Base-by-base conservation (phyloP, 2,329 filamentous ascomycete species). In the Clonostachys solani region DNA sequence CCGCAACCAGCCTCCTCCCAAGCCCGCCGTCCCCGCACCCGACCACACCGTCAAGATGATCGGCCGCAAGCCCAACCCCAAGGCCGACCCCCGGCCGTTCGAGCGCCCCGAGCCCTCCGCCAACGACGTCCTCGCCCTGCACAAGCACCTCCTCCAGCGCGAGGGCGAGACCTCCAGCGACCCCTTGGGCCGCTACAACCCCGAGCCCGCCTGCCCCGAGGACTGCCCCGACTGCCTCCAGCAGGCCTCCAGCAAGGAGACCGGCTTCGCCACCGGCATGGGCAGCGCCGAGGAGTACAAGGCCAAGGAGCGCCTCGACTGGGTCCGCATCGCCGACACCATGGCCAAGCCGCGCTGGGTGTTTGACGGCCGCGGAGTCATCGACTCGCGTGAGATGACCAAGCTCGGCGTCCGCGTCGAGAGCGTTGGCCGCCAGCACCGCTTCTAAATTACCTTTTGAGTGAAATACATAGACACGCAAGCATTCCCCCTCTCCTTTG, bases 341-440 rank as follows among this genome's bases (percentile, higher is more conserved):
- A 79, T 80, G 75, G 66, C 66, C 43, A 72, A 74, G 62, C 77
- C 77, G 12, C 73, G 71, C 48, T 79, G 75, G 74, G 64, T 80
- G 23, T 81, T 81, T 61, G 77, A 81, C 49, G 77, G 77, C n/a
- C 73, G 74, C 47, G 75, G 75, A 37, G 69, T 79, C 33, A 69
- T 80, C 42, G 73, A 80, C 52, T 67, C 66, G 16, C 60, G 62
- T 18, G 66, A 70, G 52, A 71, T 79, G 67, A 63, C 65, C 37
- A 71, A 69, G 62, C 61, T 80, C n/a, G 75, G 73, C 13, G 66
- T 80, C 44, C 64, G 69, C 16, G 73, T 80, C 10, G 74, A 78
- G 65, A 77, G 71, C 50, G 71, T 80, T 34, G 77, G 77, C 17
- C 69, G 72, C 18, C 72, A 72, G 55, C 66, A 69, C 57, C 66